Evolutionary conservation across 257 asterid genomes (phyloP).

Genomic region (Linaria vulgaris): DNA sequence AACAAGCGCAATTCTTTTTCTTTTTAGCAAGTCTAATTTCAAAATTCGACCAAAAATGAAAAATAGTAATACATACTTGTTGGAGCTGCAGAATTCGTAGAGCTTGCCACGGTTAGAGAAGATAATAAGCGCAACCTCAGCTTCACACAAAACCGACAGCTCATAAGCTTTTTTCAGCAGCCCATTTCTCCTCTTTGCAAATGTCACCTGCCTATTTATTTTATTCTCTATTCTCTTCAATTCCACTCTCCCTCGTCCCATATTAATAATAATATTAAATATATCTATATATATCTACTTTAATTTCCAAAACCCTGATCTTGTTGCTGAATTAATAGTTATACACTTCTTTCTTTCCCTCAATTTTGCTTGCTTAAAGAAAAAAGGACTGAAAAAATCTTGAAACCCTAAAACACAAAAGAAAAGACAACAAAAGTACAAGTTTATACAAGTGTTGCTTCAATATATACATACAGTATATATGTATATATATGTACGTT

Average conservation of each 20-base stretch:
- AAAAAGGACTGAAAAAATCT: slow-evolving; percentile 23
- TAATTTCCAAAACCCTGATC: too few species aligned
- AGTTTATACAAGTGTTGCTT: neutral
- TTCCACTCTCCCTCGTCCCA: slow-evolving; percentile 95
- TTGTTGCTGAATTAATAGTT: too few species aligned
- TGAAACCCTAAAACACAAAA: slow-evolving; percentile 30
- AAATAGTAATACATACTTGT: slow-evolving; percentile 45
- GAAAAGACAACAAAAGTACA: slow-evolving; percentile 5
- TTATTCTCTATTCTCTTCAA: slow-evolving; percentile 88
- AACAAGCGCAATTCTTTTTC: neutral
- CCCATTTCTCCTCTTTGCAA: slow-evolving; percentile 87
- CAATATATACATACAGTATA: too few species aligned
- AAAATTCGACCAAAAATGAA: slow-evolving; percentile 3
- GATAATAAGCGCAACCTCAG: slow-evolving; percentile 79
- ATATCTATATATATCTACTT: neutral
- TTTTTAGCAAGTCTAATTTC: neutral
- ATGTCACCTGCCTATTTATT: slow-evolving; percentile 85
- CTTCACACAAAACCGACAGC: slow-evolving; percentile 78
- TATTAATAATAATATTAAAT: slow-evolving; percentile 17
- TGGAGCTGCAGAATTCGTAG: slow-evolving; percentile 80
- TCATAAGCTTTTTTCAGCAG: slow-evolving; percentile 80
- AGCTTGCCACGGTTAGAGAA: slow-evolving; percentile 96
- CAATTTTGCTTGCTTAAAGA: neutral
- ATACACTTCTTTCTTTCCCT: too few species aligned
- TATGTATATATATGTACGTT: too few species aligned